A percentile compares a stretch with the other conserved stretches of the same genome.
Conservation (phyloP, 257 asterid species). For the Nicotiana tabacum region DNA sequence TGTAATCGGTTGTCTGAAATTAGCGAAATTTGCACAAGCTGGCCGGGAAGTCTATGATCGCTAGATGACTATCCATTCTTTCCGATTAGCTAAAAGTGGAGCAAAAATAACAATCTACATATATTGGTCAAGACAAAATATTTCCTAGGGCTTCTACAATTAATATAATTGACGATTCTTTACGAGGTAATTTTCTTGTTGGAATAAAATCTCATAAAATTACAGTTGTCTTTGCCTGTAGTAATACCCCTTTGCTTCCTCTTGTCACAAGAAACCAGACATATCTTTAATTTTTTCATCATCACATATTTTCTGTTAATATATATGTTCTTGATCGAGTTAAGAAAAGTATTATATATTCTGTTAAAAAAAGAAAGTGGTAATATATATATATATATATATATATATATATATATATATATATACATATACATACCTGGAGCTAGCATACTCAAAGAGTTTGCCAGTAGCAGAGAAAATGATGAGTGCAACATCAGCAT, state of each 20-base stretch:
- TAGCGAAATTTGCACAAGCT: no score
- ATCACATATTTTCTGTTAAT: not conserved
- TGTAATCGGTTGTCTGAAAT: no score
- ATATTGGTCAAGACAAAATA: no score
- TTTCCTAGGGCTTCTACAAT: not conserved
- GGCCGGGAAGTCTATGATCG: no score
- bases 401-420: no score
- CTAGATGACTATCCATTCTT: no score
- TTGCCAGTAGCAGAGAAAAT: constrained; percentile 40
- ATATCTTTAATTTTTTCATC: not conserved
- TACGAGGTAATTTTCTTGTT: not conserved
- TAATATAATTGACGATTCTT: not conserved
- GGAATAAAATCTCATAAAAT: not conserved
- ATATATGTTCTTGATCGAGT: not conserved
- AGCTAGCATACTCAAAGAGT: constrained; percentile 29
- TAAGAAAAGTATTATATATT: not conserved
- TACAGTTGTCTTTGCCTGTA: not conserved
- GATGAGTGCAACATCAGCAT: constrained; percentile 38
- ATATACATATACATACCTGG: constrained; percentile 10
- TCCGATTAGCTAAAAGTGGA: no score
- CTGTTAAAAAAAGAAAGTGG: no score
- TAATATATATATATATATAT: no score
- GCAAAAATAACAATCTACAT: no score
- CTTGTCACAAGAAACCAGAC: not conserved
- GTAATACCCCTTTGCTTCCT: not conserved